phyloP scores from a whole-genome alignment of 805 yeast genomes.

The Isabelozyma heimii region DNA sequence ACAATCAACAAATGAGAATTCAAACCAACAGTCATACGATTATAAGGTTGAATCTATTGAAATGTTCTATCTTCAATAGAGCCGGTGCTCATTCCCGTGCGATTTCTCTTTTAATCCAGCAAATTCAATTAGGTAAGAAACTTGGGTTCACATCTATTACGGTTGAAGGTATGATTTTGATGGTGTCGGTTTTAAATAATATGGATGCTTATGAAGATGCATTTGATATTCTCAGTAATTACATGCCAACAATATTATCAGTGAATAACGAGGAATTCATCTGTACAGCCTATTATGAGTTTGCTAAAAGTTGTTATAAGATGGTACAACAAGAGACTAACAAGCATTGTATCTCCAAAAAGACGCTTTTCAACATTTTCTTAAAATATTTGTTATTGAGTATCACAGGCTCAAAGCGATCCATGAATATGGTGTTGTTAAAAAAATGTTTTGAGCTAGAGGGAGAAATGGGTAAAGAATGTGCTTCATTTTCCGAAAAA shows the following conservation, averaged over 20 bases:
- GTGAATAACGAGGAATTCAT: slow-evolving; percentile 35
- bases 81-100: slow-evolving; percentile 49
- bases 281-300: slow-evolving; percentile 33
- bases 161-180: slow-evolving; percentile 45
- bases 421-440: slow-evolving; percentile 37
- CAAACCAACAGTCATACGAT: slow-evolving; percentile 41
- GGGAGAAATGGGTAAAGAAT: slow-evolving; percentile 15
- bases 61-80: slow-evolving; percentile 41
- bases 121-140: slow-evolving; percentile 45
- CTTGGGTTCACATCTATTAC: slow-evolving; percentile 45
- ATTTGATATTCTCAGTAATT: slow-evolving; percentile 32
- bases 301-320: slow-evolving; percentile 20
- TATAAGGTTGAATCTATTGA: slow-evolving; percentile 46
- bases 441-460: slow-evolving; percentile 40
- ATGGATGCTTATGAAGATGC: slow-evolving; percentile 45
- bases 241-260: slow-evolving; percentile 45
- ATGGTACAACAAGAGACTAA: slow-evolving; percentile 3
- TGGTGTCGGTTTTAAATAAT: slow-evolving; percentile 44
- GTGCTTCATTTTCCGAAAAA: slow-evolving; percentile 18
- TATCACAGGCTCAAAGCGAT: slow-evolving; percentile 42
- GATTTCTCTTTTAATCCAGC: slow-evolving; percentile 47
- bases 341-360: slow-evolving; percentile 1
- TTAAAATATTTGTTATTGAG: slow-evolving; percentile 40
- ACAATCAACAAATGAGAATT: slow-evolving; percentile 12
- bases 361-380: slow-evolving; percentile 23